A percentile compares a stretch with the other conserved stretches of the same genome.
phyloP scores from a whole-genome alignment of 148 eudicot species.

The Tetragonia tetragonoides region DNA sequence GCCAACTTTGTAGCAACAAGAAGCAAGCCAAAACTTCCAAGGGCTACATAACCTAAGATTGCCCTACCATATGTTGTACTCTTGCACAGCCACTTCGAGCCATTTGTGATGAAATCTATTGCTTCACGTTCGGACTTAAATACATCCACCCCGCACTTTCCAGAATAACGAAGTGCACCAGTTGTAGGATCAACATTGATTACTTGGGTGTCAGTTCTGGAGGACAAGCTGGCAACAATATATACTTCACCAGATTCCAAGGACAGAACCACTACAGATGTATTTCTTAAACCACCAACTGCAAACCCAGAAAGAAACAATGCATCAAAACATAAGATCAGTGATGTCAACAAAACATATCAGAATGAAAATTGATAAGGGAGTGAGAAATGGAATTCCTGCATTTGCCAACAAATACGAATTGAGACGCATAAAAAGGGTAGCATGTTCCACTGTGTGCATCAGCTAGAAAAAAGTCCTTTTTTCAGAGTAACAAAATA shows the following conservation, averaged over 20 bases:
- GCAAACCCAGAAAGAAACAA: constrained; percentile 20
- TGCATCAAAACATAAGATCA: constrained; percentile 5
- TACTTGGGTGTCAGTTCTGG: constrained; percentile 73
- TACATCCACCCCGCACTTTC: constrained; percentile 66
- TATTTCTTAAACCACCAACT: constrained; percentile 56
- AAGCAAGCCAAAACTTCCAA: constrained; percentile 71
- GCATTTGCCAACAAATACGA: not conserved
- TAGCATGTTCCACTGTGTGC: not conserved
- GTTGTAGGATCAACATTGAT: constrained; percentile 93
- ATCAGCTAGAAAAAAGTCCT: not conserved
- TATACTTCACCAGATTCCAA: constrained; percentile 84
- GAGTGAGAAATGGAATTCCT: not conserved
- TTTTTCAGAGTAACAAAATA: not conserved
- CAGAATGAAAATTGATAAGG: not conserved
- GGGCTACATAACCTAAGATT: constrained; percentile 84
- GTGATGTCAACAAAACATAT: not conserved
- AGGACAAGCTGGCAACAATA: constrained; percentile 67
- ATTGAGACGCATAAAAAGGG: too few species aligned
- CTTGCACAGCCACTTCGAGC: constrained; percentile 74
- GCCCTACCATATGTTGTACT: constrained; percentile 67
- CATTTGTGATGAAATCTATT: constrained; percentile 70
- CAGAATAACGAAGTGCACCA: constrained; percentile 65
- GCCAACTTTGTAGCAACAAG: constrained; percentile 86
- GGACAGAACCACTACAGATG: constrained; percentile 75
- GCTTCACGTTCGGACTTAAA: constrained; percentile 90